A percentile compares a stretch with the other conserved stretches of the same genome.
Conservation (phyloP, 169 alveolate genomes). For the Cystoisospora suis region DNA sequence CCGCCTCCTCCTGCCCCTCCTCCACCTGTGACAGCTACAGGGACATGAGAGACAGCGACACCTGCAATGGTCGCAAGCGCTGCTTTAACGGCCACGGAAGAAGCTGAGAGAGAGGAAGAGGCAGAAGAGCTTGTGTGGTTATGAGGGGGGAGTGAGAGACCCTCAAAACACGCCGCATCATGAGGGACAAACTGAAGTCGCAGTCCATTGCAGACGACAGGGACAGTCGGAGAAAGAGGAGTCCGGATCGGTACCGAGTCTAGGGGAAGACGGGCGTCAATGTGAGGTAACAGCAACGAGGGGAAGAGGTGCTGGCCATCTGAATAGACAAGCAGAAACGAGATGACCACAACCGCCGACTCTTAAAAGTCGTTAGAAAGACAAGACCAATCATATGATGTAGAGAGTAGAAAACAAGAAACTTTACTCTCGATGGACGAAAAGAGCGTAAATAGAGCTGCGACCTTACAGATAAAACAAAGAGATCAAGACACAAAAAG, state of each 20-base stretch:
- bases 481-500: neutral
- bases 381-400: no score
- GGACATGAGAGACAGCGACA: conserved; percentile 18
- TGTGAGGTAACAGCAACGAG: conserved; percentile 15
- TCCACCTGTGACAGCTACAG: neutral
- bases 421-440: no score
- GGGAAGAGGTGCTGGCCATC: conserved; percentile 47
- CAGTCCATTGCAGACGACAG: neutral
- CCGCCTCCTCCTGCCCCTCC: neutral
- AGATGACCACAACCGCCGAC: neutral
- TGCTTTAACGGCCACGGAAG: conserved; percentile 3
- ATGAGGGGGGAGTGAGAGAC: neutral
- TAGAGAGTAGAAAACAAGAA: no score
- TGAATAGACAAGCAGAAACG: neutral
- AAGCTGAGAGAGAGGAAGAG: neutral
- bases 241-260: conserved; percentile 11
- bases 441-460: neutral
- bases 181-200: neutral
- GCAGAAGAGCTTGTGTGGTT: neutral
- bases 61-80: conserved; percentile 25
- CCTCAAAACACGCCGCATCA: neutral
- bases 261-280: conserved; percentile 56
- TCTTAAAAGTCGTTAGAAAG: neutral
- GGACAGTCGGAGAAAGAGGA: conserved; percentile 14
- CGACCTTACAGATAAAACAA: neutral